These are phyloP conservation scores for Aspergillus ruber DNA, from an alignment of 2,329 filamentous ascomycete species.

Conservation along the genomic window DNA sequence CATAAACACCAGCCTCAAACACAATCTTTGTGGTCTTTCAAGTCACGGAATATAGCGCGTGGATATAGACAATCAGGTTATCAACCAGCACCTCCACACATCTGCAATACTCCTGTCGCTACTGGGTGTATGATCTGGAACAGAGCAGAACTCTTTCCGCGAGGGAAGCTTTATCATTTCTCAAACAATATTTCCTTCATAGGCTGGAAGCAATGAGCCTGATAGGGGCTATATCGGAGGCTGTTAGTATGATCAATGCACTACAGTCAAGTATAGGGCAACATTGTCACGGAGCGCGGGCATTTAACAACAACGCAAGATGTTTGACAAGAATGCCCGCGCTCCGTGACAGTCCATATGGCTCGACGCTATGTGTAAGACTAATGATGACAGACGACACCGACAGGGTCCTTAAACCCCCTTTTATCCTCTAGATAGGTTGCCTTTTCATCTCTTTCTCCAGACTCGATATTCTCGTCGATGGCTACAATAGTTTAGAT, in stretches of 20 bases:
- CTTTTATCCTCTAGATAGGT: too few species aligned
- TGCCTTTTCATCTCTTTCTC: too few species aligned
- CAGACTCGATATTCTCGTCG: too few species aligned
- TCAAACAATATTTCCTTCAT: conserved; percentile 17
- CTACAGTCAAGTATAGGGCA: conserved; percentile 6
- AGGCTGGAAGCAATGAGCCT: conserved; percentile 22
- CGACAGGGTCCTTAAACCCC: too few species aligned
- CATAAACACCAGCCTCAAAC: conserved; percentile 5
- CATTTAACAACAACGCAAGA: too few species aligned
- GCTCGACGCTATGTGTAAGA: too few species aligned
- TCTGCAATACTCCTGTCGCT: conserved; percentile 22
- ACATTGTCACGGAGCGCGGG: too few species aligned
- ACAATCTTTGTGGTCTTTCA: conserved; percentile 11
- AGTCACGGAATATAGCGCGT: conserved; percentile 1
- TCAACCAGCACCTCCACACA: conserved; percentile 11
- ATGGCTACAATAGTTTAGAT: too few species aligned
- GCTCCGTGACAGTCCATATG: too few species aligned
- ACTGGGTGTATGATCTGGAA: conserved; percentile 18
- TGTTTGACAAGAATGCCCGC: too few species aligned
- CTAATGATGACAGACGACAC: too few species aligned
- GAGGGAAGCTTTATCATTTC: conserved; percentile 9
- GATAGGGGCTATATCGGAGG: conserved; percentile 13
- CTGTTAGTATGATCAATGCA: conserved; percentile 10
- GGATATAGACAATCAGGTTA: conserved; percentile 7
- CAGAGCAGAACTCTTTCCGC: conserved; percentile 3